Evolutionary conservation across 2,329 filamentous ascomycete species (phyloP), one percentile per base, ranked within the genome.

Genomic region (Penicillium freii): DNA sequence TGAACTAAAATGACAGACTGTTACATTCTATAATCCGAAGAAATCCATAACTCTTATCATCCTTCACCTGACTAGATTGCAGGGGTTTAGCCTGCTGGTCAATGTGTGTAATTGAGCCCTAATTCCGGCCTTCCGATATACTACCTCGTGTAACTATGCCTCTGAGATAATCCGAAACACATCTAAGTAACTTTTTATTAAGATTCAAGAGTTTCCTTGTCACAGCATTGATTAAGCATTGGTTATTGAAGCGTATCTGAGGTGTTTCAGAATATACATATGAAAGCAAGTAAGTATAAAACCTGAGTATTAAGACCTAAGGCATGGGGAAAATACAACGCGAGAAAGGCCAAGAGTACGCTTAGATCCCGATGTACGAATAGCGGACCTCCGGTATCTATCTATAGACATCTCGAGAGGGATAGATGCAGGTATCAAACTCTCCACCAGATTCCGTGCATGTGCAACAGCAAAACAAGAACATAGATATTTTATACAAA

Each of bases 381-480:
- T 43, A 29, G 34, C 46, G 46, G 53, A 56, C 39, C 53, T 56
- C 47, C 53, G 47, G 53, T 47, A 56, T 56, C 53, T 56, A 56
- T 56, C 46, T 51, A 56, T 51, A 56, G 53, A 53, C 42, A 56
- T 51, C 17, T n/a, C 15, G 33, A 51, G 36, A 36, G 23, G 23
- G 13, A 56, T 44, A 55, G 15, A 51, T 52, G 33, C 31, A 55
- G 39, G 46, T 43, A 50, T 42, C 27, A 33, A 49, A 27, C 29
- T 31, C 46, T 56, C 31, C 52, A 51, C 13, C 6, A 33, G 19
- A 27, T 38, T 51, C 53, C 25, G 47, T 56, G 46, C 52, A 27
- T 55, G 47, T 56, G 53, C 46, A 51, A 56, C 53, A 15, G 9
- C 25, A 25, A 36, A 17, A 25, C 23, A 11, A 43, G 13, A n/a